Base-by-base conservation (phyloP, 441 rosid species). In the Erodium chrysanthum region DNA sequence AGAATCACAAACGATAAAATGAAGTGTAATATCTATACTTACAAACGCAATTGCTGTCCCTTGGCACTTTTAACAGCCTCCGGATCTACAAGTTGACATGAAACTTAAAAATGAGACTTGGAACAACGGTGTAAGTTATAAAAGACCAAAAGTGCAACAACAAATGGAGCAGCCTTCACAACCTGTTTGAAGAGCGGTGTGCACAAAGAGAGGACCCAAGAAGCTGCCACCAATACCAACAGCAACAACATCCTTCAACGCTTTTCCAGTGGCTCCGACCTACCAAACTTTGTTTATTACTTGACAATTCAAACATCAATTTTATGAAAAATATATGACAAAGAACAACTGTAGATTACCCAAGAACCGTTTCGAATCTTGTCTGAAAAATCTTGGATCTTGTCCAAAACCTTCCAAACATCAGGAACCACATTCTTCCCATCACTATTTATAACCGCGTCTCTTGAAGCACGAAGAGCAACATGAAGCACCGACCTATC, bases 211-310 rank as follows among this genome's bases (percentile, higher is more conserved):
- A 77, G 97, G 96, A 74, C 96, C 98, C 69, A 93, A 80, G 74
- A 91, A 93, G 84, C 97, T 91, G 71, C 97, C 98, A 74, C 98
- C 98, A 74, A 94, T 94, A 73, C 98, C 96, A 67, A 94, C 27
- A 20, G 96, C 88, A 79, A 94, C 62, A 59, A 91, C 96, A 86
- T 91, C 86, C 76, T 84, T 89, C 70, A 94, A 79, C 3, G 82
- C 76, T 77, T 94, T 88, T 58, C 98, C 97, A 1, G 98, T 94
- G 67, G 96, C 91, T 71, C 98, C 98, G 76, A 91, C 84, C 98
- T 94, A 72, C 69, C 73, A 80, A 78, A 14, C 52, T 70, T 65
- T 70, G 42, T 68, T 59, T 7, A 59, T 73, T 70, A 77, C 63
- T 76, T 46, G 70, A 64, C 62, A 77, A 54, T 64, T 25, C 23